Base-by-base conservation (phyloP, 2,329 filamentous ascomycete genomes). In the Aspergillus quadrilineatus region DNA sequence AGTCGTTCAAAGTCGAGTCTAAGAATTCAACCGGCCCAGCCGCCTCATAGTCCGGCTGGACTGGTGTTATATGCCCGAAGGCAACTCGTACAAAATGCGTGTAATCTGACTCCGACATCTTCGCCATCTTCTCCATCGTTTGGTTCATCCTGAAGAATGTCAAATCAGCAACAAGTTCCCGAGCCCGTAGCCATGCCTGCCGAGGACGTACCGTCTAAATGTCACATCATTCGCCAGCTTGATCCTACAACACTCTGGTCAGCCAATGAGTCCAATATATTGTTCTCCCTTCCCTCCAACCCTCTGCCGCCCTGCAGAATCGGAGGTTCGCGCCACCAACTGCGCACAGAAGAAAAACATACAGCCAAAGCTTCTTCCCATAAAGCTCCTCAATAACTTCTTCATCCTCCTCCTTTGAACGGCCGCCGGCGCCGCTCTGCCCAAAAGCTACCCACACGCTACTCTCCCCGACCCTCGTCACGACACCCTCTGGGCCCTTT, bases 221-320 rank as follows among this genome's bases (percentile, higher is more conserved):
- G 85, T 87, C 58, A 86, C 80, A 73, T 87, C 84, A 68, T 87
- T 87, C 44, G 85, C 85, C 63, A 87, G 74, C 67, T 88, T 87
- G 62, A 88, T 80, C 63, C 84, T 86, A 72, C 17, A 56, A 57
- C n/a, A 48, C 50, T 42, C 4, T 34, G 57, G 39, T 61, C 34
- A 64, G 55, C 50, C 52, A 22, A 26, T 41, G 9, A 5, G 28
- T 45, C 17, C 41, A 50, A 47, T 30, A 29, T 6, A 12, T 12
- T 2, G 10, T 29, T 29, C 30, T 17, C 22, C 22, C 22, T 22
- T 22, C 22, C 22, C 22, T 22, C 22, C 22, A 22, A 22, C 22
- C 22, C 22, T 22, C 22, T 22, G 22, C 22, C 22, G 22, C 22
- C 3, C 3, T 22, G 22, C 22, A 22, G 17, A 4, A 5, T 29